Conservation (phyloP, 179 eudicot species). For the Actinidia arguta region DNA sequence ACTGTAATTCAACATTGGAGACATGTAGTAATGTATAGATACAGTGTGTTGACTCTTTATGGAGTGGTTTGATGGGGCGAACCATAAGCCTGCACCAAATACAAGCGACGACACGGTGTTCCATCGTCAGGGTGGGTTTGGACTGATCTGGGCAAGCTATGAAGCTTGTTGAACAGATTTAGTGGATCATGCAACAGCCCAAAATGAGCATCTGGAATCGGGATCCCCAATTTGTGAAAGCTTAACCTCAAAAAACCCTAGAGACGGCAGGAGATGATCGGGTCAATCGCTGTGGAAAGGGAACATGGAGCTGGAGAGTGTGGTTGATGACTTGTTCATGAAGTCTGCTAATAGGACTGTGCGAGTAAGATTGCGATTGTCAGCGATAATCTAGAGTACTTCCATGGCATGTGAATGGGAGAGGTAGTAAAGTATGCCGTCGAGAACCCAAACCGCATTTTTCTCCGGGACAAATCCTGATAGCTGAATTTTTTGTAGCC, state of each 20-base stretch:
- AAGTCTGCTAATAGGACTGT: conserved; percentile 91
- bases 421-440: conserved; percentile 85
- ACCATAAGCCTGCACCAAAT: conserved; percentile 74
- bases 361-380: conserved; percentile 54
- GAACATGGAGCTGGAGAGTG: conserved; percentile 60
- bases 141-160: conserved; percentile 76
- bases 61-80: conserved; percentile 47
- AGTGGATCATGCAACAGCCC: conserved; percentile 80
- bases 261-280: conserved; percentile 79
- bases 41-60: conserved; percentile 23
- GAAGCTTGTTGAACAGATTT: conserved; percentile 80
- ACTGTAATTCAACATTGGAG: conserved; percentile 20
- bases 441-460: conserved; percentile 86
- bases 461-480: conserved; percentile 76
- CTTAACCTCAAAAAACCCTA: conserved; percentile 84
- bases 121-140: conserved; percentile 88
- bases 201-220: conserved; percentile 85
- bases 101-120: conserved; percentile 86
- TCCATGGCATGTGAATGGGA: conserved; percentile 68
- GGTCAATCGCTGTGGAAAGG: conserved; percentile 94
- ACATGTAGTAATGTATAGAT: conserved; percentile 2
- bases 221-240: conserved; percentile 94
- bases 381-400: conserved; percentile 72
- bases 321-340: conserved; percentile 87
- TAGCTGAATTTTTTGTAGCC: conserved; percentile 75